Base-by-base conservation (phyloP, 768 basidiomycete genomes). In the Hypsizygus marmoreus region DNA sequence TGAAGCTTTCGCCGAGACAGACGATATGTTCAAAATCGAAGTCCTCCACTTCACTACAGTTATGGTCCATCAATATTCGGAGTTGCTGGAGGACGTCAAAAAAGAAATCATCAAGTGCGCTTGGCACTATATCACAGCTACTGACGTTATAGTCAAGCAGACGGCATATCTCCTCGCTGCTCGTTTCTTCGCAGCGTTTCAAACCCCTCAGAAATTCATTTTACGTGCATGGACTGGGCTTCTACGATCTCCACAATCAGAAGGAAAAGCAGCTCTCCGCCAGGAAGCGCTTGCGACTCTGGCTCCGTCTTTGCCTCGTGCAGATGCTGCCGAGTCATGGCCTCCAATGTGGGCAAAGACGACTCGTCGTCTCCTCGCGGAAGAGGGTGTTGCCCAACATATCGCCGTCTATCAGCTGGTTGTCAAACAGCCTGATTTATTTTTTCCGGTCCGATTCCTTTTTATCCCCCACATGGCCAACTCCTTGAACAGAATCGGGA, bases 391-490 rank as follows among this genome's bases (percentile, higher is more conserved):
- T 49, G 71, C 82, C 2, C 75, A 78, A 34, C 70, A 74, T 45
- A 77, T 88, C 42, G 82, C 87, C 49, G 88, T 97, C 40, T 99
- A 97, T 61, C 88, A 95, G 50, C 80, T 99, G 43, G 86, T 99
- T 45, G 86, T 92, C 51, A 88, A 92, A 49, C 93, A 97, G 49
- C 83, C 90, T 0, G 80, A 91, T 41, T 74, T 97, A 7, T 99
- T 97, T 69, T 98, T 88, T 71, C 86, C 91, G 31, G 91, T 93
- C 46, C 87, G 97, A 31, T 87, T 91, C 3, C 73, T 97, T 7
- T 98, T 97, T 67, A 81, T 97, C 11, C 88, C 93, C 0, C 89
- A 94, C 59, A 94, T 99, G 71, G 89, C 95, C 30, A 88, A 88
- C 58, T 91, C 90, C 8, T 73, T 99, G 51, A 78, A 79, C 42